These are phyloP conservation scores for Leccinum pachyderme DNA, from an alignment of 1,284 basidiomycete genomes.

Conservation along the genomic window DNA sequence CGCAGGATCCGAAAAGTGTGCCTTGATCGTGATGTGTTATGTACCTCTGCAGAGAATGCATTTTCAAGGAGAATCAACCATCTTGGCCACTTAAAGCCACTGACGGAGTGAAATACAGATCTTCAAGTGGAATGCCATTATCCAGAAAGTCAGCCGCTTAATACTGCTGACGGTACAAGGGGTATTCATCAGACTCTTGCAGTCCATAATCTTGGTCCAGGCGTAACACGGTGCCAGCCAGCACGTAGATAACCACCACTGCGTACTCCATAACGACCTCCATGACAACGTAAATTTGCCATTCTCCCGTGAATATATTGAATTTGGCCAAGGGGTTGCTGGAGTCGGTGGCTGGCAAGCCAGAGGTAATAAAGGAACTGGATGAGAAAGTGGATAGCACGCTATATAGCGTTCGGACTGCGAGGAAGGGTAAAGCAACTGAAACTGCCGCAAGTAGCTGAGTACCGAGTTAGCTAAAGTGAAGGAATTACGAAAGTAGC, in stretches of 20 bases:
- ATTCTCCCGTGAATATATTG: conserved; percentile 52
- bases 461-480: conserved; percentile 7
- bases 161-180: conserved; percentile 24
- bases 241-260: conserved; percentile 47
- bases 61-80: neutral
- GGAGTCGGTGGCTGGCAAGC: conserved; percentile 18
- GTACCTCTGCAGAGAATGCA: neutral
- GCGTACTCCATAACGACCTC: conserved; percentile 57
- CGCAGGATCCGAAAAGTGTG: neutral
- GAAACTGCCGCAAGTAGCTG: conserved; percentile 45
- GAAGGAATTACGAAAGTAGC: conserved; percentile 11
- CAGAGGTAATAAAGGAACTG: conserved; percentile 39
- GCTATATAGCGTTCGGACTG: conserved; percentile 45
- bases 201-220: conserved; percentile 34
- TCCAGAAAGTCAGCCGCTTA: conserved; percentile 7
- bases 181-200: conserved; percentile 33
- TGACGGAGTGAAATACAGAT: neutral
- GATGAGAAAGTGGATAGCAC: conserved; percentile 54
- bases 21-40: neutral
- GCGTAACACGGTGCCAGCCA: conserved; percentile 37
- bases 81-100: too few relatives aligned
- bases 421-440: conserved; percentile 55
- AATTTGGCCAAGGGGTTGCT: conserved; percentile 43
- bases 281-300: conserved; percentile 54
- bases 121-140: neutral